Conservation (phyloP, 1,284 basidiomycete genomes). For the Cutaneotrichosporon sp. region DNA sequence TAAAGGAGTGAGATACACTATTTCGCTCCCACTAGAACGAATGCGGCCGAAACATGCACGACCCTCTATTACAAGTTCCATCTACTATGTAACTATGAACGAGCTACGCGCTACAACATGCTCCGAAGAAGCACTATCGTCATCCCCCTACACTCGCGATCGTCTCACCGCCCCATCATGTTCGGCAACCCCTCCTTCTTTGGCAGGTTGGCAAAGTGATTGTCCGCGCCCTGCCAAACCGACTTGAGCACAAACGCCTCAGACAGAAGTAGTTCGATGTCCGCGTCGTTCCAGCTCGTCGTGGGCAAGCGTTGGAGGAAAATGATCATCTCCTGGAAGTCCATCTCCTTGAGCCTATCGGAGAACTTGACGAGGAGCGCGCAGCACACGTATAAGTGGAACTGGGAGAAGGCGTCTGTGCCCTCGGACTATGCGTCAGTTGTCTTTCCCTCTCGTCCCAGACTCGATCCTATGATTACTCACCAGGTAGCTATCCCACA, state of each 20-base stretch:
- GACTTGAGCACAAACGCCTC: constrained; percentile 94
- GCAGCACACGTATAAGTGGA: constrained; percentile 92
- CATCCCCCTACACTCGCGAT: too few relatives aligned
- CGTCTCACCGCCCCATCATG: constrained; percentile 45
- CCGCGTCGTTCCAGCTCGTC: constrained; percentile 89
- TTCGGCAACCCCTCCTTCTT: constrained; percentile 33
- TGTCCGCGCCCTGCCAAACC: constrained; percentile 90
- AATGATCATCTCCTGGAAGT: constrained; percentile 98
- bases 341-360: constrained; percentile 83
- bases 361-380: constrained; percentile 91
- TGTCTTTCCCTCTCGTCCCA: too few relatives aligned
- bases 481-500: constrained; percentile 98
- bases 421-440: constrained; percentile 64
- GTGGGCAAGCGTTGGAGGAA: constrained; percentile 95
- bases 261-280: constrained; percentile 88
- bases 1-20: too few relatives aligned
- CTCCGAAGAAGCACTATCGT: too few relatives aligned
- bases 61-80: too few relatives aligned
- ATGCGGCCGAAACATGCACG: too few relatives aligned
- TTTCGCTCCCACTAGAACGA: too few relatives aligned
- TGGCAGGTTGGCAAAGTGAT: constrained; percentile 61
- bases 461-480: too few relatives aligned
- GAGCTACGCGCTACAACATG: too few relatives aligned
- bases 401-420: constrained; percentile 90
- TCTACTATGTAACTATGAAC: background rate